Conservation (phyloP, 176 grass and related monocot genomes). For the Oryza nivara region DNA sequence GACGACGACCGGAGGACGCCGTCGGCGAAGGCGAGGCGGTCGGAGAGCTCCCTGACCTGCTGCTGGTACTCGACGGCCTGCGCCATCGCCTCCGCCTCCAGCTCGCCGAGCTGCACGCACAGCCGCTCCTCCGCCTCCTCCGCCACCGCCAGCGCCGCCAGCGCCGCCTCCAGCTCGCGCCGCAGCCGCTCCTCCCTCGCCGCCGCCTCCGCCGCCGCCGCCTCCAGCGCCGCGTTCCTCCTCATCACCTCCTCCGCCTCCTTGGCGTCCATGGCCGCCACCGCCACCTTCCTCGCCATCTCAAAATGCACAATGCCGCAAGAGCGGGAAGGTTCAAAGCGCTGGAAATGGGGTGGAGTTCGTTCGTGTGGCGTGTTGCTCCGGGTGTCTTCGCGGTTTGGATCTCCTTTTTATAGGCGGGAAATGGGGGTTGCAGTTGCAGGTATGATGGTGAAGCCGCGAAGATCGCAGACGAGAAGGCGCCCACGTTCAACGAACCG, state of each 20-base stretch:
- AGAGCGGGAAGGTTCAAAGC: too few species aligned
- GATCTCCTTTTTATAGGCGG: conserved; percentile 39
- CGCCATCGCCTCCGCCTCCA: conserved; percentile 66
- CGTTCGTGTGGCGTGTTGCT: too few species aligned
- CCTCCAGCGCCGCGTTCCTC: conserved; percentile 69
- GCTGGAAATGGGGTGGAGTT: too few species aligned
- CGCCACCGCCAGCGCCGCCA: conserved; percentile 45
- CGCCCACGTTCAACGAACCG: conserved; percentile 56
- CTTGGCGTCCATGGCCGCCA: background rate
- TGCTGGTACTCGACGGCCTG: conserved; percentile 59
- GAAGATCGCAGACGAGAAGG: background rate
- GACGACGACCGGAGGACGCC: conserved; percentile 44
- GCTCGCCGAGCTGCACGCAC: conserved; percentile 75
- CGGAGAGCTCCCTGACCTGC: conserved; percentile 64
- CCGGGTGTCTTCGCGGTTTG: too few species aligned
- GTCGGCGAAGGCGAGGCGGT: conserved; percentile 55
- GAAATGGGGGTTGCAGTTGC: background rate
- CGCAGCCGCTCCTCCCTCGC: conserved; percentile 59
- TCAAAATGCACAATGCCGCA: background rate
- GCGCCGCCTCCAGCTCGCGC: conserved; percentile 66
- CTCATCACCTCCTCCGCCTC: conserved; percentile 56
- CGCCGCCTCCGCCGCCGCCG: conserved; percentile 49
- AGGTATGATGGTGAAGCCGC: too few species aligned
- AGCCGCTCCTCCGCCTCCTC: conserved; percentile 87
- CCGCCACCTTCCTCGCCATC: background rate